These are phyloP conservation scores for Myxozyma geophila DNA, from an alignment of 805 yeast species.

Conservation along the genomic window DNA sequence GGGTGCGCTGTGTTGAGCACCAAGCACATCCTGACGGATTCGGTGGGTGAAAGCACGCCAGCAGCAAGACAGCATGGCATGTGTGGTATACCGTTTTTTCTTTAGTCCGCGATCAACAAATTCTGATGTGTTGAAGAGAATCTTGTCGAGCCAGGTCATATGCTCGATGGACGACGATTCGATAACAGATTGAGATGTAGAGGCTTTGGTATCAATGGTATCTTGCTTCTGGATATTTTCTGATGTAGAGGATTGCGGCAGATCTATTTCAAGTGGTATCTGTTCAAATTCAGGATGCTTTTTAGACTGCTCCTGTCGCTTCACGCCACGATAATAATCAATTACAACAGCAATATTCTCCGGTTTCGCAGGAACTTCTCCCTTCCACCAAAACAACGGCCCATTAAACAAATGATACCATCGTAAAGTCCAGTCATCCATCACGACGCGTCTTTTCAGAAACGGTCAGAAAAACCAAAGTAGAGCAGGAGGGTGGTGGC, in stretches of 20 bases:
- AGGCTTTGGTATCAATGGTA: neutral
- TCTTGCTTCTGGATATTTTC: too few relatives aligned
- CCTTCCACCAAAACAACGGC: slow-evolving; percentile 62
- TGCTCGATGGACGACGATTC: neutral
- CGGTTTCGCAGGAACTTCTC: slow-evolving; percentile 69
- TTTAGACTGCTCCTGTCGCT: neutral
- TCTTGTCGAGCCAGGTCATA: neutral
- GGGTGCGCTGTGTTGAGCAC: slow-evolving; percentile 37
- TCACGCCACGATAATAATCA: slow-evolving; percentile 58
- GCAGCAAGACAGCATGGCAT: slow-evolving; percentile 25
- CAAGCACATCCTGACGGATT: slow-evolving; percentile 65
- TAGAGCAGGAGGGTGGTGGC: slow-evolving; percentile 59
- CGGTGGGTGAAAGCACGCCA: slow-evolving; percentile 63
- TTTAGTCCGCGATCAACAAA: slow-evolving; percentile 8
- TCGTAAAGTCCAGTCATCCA: slow-evolving; percentile 68
- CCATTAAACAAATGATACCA: slow-evolving; percentile 62
- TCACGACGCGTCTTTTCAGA: slow-evolving; percentile 61
- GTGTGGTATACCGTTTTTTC: slow-evolving; percentile 22
- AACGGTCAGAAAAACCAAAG: slow-evolving; percentile 63
- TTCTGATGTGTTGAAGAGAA: slow-evolving; percentile 2
- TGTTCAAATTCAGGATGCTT: too few relatives aligned
- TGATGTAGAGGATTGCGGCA: too few relatives aligned
- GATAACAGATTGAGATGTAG: neutral
- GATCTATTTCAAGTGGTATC: neutral
- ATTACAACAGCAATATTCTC: slow-evolving; percentile 57